A percentile compares a stretch with the other conserved stretches of the same genome.
Conservation (phyloP, 2,329 filamentous ascomycete genomes). For the Fusarium sp. region DNA sequence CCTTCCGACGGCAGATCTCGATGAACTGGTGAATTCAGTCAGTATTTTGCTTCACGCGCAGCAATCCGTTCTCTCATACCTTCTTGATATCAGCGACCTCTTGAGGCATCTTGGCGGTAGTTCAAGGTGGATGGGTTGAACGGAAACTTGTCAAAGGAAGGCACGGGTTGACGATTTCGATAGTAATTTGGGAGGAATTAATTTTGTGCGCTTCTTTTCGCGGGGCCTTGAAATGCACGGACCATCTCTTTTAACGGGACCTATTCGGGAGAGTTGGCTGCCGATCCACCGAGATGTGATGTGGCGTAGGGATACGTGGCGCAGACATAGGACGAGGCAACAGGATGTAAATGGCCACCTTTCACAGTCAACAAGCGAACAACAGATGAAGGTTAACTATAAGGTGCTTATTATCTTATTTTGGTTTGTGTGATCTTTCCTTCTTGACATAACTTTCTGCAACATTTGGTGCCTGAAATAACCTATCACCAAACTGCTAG, state of each 20-base stretch:
- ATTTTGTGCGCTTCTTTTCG: constrained; percentile 49
- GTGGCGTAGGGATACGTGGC: constrained; percentile 31
- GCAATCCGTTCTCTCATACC: constrained; percentile 55
- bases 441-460: not conserved
- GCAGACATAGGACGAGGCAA: constrained; percentile 17
- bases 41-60: constrained; percentile 39
- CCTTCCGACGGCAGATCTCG: constrained; percentile 99
- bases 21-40: constrained; percentile 80
- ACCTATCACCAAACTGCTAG: not conserved
- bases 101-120: constrained; percentile 88
- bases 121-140: constrained; percentile 45
- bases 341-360: constrained; percentile 38
- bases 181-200: constrained; percentile 46
- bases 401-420: not conserved
- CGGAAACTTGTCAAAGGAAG: constrained; percentile 42
- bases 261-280: constrained; percentile 29
- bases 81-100: constrained; percentile 99
- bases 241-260: constrained; percentile 22
- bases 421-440: not conserved
- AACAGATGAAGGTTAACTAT: not conserved
- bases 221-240: constrained; percentile 43
- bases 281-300: constrained; percentile 40
- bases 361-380: constrained; percentile 16
- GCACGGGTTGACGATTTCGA: constrained; percentile 43
- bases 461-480: not conserved